Percentiles rank a stretch among this genome's conserved stretches.
Evolutionary conservation across 148 eudicot genomes (phyloP).

Genomic region (Rhododendron kiyosumense): DNA sequence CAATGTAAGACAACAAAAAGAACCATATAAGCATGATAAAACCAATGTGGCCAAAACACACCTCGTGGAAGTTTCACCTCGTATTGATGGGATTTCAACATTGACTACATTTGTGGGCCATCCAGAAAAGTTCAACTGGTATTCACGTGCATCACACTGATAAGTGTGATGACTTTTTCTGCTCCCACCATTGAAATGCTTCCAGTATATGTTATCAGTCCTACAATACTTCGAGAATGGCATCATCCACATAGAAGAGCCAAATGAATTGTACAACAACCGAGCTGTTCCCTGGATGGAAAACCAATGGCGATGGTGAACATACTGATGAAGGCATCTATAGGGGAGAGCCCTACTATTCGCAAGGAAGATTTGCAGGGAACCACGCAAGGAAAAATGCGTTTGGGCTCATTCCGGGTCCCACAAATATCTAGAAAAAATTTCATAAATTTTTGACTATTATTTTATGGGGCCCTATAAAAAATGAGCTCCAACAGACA

Average conservation of each 20-base stretch:
- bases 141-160: conserved; percentile 66
- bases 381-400: too few species aligned
- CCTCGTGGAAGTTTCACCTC: conserved; percentile 32
- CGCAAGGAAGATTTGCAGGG: too few species aligned
- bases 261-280: conserved; percentile 93
- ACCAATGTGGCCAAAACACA: neutral
- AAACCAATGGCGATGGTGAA: conserved; percentile 25
- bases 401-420: too few species aligned
- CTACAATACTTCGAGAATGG: conserved; percentile 82
- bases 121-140: conserved; percentile 68
- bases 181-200: conserved; percentile 52
- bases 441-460: too few species aligned
- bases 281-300: conserved; percentile 92
- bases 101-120: conserved; percentile 89
- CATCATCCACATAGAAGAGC: conserved; percentile 89
- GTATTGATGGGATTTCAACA: conserved; percentile 74
- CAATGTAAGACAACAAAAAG: conserved; percentile 9
- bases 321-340: conserved; percentile 7
- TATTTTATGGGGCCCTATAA: too few species aligned
- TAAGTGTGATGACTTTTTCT: conserved; percentile 48
- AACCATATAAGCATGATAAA: conserved; percentile 5
- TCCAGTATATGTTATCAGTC: conserved; percentile 59
- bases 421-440: too few species aligned
- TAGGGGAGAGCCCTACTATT: too few species aligned
- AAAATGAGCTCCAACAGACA: too few species aligned